Evolutionary conservation across 1,139 yeast genomes (phyloP).

Genomic region (Taphrina pruni): DNA sequence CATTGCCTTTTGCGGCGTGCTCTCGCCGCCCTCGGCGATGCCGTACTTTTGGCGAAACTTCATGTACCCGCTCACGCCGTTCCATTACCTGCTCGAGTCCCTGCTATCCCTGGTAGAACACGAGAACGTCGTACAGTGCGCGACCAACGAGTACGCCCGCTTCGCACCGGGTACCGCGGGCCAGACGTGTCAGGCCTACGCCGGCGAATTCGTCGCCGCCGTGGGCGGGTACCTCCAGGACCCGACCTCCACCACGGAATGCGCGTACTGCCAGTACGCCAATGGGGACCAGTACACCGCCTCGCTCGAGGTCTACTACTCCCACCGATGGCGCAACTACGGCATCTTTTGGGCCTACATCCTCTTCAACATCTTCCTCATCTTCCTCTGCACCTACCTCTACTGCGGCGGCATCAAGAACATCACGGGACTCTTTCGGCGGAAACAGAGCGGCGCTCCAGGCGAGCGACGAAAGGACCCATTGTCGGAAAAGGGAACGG

Average conservation of each 20-base stretch:
- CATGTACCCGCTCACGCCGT: constrained; percentile 75
- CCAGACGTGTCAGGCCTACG: constrained; percentile 64
- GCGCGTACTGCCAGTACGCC: constrained; percentile 66
- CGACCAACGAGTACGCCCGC: constrained; percentile 58
- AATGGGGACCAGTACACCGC: constrained; percentile 63
- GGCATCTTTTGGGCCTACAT: constrained; percentile 63
- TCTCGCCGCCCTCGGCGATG: constrained; percentile 62
- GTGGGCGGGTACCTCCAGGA: constrained; percentile 63
- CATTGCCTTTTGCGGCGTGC: constrained; percentile 65
- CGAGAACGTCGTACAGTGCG: constrained; percentile 62
- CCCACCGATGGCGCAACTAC: constrained; percentile 65
- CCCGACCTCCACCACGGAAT: constrained; percentile 59
- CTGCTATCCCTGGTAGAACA: constrained; percentile 62
- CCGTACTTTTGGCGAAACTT: constrained; percentile 70
- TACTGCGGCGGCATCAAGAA: constrained; percentile 31
- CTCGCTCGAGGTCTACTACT: constrained; percentile 57
- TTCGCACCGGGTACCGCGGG: constrained; percentile 59
- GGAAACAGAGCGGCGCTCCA: constrained; percentile 6
- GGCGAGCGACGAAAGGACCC: constrained; percentile 3
- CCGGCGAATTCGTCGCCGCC: constrained; percentile 52
- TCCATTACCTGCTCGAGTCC: constrained; percentile 69
- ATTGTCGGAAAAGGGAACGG: constrained; percentile 21
- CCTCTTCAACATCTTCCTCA: constrained; percentile 53
- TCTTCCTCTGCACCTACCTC: constrained; percentile 25
- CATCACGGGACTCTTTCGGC: neutral